Percentiles rank a stretch among this genome's conserved stretches.
Evolutionary conservation across 176 grass and related monocot species (phyloP).

Genomic region (Avena sativa): DNA sequence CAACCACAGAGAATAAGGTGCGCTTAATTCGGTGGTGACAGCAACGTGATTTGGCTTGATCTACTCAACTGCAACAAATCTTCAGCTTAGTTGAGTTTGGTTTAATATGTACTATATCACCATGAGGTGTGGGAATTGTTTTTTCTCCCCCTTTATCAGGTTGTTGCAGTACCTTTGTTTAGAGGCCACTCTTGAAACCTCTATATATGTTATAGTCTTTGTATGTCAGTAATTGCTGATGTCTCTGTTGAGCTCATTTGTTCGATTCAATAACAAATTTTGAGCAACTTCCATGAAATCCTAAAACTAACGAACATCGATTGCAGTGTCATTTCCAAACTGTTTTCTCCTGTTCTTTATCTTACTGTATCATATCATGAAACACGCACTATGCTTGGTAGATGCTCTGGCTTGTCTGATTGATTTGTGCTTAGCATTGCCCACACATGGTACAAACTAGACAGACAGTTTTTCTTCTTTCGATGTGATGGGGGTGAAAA

Average conservation of each 20-base stretch:
- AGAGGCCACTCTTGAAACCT: not conserved
- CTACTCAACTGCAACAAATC: conserved; percentile 14
- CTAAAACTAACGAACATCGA: too few relatives aligned
- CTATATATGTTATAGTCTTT: not conserved
- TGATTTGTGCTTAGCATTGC: too few relatives aligned
- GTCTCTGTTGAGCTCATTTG: not conserved
- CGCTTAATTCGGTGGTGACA: not conserved
- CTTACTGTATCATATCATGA: too few relatives aligned
- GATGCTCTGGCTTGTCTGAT: too few relatives aligned
- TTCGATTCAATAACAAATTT: not conserved
- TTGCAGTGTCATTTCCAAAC: too few relatives aligned
- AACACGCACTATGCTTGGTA: too few relatives aligned
- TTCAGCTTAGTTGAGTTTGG: not conserved
- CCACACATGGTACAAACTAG: too few relatives aligned
- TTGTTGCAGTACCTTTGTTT: not conserved
- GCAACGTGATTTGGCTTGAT: not conserved
- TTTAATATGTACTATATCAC: conserved; percentile 4
- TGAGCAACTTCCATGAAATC: not conserved
- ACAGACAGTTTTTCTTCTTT: too few relatives aligned
- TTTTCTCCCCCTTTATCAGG: not conserved
- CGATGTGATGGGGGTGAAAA: too few relatives aligned
- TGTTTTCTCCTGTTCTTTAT: too few relatives aligned
- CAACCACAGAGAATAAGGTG: not conserved
- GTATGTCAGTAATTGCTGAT: conserved; percentile 5
- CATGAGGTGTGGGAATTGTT: conserved; percentile 6